Evolutionary conservation across 176 grass and related monocot genomes (phyloP).

Genomic region (Juncus effusus): DNA sequence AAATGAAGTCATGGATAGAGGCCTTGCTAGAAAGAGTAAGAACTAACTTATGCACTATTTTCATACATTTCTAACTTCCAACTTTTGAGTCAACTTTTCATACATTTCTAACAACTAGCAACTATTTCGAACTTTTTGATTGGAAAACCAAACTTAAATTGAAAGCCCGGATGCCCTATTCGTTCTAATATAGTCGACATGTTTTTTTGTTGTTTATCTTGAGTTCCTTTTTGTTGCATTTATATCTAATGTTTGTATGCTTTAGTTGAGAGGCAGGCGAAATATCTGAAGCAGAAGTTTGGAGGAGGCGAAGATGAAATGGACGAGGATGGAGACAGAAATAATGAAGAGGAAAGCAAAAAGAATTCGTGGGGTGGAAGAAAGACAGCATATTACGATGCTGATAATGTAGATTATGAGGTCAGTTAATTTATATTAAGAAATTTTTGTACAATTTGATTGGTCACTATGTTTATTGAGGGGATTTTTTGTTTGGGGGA

Average conservation of each 20-base stretch:
- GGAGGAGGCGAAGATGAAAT: slow-evolving; percentile 75
- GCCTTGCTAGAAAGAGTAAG: slow-evolving; percentile 77
- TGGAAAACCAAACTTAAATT: background rate
- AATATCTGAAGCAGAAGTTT: slow-evolving; percentile 50
- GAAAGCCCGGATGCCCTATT: background rate
- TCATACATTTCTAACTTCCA: slow-evolving; percentile 4
- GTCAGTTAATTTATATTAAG: slow-evolving; percentile 4
- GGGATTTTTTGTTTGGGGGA: too few species aligned
- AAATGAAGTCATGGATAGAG: slow-evolving; percentile 33
- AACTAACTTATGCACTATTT: slow-evolving; percentile 7
- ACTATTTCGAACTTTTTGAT: background rate
- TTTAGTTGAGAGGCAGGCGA: slow-evolving; percentile 62
- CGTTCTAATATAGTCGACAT: background rate
- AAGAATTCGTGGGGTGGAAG: slow-evolving; percentile 48
- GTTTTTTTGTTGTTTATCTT: background rate
- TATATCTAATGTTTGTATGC: slow-evolving; percentile 17
- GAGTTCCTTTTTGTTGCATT: background rate
- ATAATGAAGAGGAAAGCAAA: slow-evolving; percentile 36
- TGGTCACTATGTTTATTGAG: too few species aligned
- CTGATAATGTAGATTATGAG: slow-evolving; percentile 44
- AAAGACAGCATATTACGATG: slow-evolving; percentile 59
- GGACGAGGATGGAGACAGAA: slow-evolving; percentile 52
- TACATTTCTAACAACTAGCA: background rate
- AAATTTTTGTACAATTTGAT: slow-evolving; percentile 8
- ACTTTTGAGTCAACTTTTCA: background rate